These are phyloP conservation scores for Skeletonema marinoi DNA, from an alignment of 108 stramenopile species.

Conservation along the genomic window DNA sequence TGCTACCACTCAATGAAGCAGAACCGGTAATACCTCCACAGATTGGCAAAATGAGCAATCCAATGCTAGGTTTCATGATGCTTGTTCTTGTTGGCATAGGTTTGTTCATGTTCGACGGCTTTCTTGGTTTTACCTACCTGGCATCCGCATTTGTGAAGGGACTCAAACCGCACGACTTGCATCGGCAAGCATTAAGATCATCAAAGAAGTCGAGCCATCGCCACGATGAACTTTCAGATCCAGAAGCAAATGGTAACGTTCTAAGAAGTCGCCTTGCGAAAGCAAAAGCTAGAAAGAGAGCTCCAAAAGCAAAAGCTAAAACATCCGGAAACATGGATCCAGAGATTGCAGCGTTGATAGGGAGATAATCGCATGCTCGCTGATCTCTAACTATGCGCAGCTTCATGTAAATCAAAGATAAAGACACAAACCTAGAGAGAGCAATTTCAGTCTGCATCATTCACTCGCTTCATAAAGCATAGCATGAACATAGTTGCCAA, in stretches of 20 bases:
- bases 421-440: too few species aligned
- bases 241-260: not conserved
- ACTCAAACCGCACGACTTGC: constrained; percentile 56
- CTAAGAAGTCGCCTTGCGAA: not conserved
- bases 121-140: constrained; percentile 84
- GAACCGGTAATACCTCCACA: constrained; percentile 38
- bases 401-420: too few species aligned
- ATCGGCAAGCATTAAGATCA: constrained; percentile 63
- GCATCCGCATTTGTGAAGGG: constrained; percentile 72
- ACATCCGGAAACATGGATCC: not conserved
- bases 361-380: not conserved
- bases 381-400: too few species aligned
- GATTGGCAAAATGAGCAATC: constrained; percentile 80
- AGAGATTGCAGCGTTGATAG: not conserved
- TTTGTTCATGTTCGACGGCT: constrained; percentile 75
- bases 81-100: constrained; percentile 64
- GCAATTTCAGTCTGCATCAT: too few species aligned
- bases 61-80: constrained; percentile 65
- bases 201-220: not conserved
- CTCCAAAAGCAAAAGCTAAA: not conserved
- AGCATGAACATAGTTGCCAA: too few species aligned
- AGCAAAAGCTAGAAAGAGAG: not conserved
- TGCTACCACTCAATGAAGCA: constrained; percentile 45
- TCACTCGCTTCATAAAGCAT: too few species aligned
- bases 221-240: not conserved